A percentile compares a stretch with the other conserved stretches of the same genome.
Evolutionary conservation across 768 basidiomycete species (phyloP).

Genomic region (Lactarius quietus): DNA sequence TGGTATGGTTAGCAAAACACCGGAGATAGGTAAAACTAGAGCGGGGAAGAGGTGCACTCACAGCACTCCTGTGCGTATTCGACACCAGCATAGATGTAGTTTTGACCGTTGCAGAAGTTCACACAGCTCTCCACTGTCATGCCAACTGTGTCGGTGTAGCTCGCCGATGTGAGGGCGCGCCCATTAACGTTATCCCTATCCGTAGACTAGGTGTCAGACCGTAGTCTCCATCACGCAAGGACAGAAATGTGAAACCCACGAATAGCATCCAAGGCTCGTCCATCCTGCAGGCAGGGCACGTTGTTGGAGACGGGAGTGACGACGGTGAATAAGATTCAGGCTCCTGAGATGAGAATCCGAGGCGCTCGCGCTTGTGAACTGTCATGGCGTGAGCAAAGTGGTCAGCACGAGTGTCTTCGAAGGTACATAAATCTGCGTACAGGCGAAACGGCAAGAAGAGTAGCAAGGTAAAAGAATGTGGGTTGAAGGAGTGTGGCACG

Average conservation of each 20-base stretch:
- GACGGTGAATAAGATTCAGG: constrained; percentile 2
- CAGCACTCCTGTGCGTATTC: no score
- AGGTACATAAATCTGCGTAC: no score
- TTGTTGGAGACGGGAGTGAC: constrained; percentile 8
- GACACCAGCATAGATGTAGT: no score
- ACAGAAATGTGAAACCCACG: constrained; percentile 37
- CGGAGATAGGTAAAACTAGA: background rate
- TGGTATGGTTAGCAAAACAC: constrained; percentile 1
- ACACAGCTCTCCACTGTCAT: no score
- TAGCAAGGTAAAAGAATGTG: constrained; percentile 7
- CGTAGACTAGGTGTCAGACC: constrained; percentile 35
- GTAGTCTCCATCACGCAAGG: background rate
- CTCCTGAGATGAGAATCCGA: constrained; percentile 1
- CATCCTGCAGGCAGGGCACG: no score
- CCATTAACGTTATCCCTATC: constrained; percentile 52
- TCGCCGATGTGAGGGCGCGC: constrained; percentile 55
- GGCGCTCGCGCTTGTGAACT: no score
- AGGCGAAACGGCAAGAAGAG: no score
- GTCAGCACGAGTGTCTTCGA: no score
- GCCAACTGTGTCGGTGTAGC: no score
- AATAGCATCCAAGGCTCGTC: no score
- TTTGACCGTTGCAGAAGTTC: no score
- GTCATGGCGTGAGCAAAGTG: no score
- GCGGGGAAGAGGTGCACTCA: constrained; percentile 32
- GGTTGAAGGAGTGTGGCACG: constrained; percentile 7